Conservation (phyloP, 2,329 filamentous ascomycete genomes). For the Rhinocladiella similis region DNA sequence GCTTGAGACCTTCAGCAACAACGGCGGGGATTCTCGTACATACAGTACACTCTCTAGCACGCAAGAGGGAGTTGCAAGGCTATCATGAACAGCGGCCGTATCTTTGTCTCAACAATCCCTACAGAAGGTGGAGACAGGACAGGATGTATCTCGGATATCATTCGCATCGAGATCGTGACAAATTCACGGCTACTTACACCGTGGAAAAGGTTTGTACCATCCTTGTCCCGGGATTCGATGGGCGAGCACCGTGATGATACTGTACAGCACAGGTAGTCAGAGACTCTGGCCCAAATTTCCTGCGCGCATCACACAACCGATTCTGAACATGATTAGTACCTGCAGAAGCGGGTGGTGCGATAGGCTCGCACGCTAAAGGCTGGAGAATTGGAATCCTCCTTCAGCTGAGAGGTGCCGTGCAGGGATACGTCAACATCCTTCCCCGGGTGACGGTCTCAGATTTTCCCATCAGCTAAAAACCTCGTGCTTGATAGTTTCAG, state of each 20-base stretch:
- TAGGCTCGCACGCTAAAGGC: background rate
- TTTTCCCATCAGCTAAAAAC: background rate
- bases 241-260: background rate
- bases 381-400: background rate
- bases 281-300: background rate
- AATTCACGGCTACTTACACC: too few species aligned
- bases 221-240: too few species aligned
- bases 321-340: too few species aligned
- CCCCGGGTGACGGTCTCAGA: background rate
- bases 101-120: too few species aligned
- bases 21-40: too few species aligned
- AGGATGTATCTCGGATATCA: too few species aligned
- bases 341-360: slow-evolving; percentile 16
- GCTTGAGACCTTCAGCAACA: too few species aligned
- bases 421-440: background rate
- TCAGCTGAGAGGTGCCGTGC: background rate
- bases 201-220: too few species aligned
- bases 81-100: too few species aligned
- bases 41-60: too few species aligned
- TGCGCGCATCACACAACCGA: background rate
- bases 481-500: slow-evolving; percentile 8
- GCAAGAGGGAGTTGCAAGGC: too few species aligned
- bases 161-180: background rate
- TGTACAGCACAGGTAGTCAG: background rate
- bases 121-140: too few species aligned